phyloP scores from a whole-genome alignment of 768 basidiomycete species.

The Trametes gibbosa region DNA sequence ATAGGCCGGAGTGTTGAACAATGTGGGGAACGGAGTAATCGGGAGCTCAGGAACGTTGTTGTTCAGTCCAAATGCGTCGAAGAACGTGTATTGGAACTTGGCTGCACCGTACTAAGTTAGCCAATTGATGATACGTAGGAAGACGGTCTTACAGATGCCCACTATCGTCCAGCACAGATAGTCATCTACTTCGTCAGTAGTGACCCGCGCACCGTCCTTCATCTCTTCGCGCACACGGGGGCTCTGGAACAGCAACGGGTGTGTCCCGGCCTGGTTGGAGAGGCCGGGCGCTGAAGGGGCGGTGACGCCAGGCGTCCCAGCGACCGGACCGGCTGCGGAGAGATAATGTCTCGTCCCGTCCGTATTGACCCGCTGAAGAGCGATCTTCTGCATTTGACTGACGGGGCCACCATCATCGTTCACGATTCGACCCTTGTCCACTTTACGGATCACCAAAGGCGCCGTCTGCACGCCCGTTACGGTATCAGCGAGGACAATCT shows the following conservation, averaged over 20 bases:
- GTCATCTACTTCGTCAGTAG: slow-evolving; percentile 90
- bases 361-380: slow-evolving; percentile 77
- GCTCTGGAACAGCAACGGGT: slow-evolving; percentile 74
- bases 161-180: slow-evolving; percentile 96
- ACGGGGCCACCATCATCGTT: slow-evolving; percentile 89
- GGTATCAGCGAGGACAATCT: slow-evolving; percentile 81
- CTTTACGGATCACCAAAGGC: slow-evolving; percentile 85
- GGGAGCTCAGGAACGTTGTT: slow-evolving; percentile 72
- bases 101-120: slow-evolving; percentile 42
- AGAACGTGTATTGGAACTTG: slow-evolving; percentile 93
- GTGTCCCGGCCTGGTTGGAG: slow-evolving; percentile 74
- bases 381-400: slow-evolving; percentile 96
- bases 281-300: slow-evolving; percentile 73
- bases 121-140: slow-evolving; percentile 2
- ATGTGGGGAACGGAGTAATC: slow-evolving; percentile 87
- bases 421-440: slow-evolving; percentile 86
- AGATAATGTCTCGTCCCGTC: slow-evolving; percentile 86
- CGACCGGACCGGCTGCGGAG: slow-evolving; percentile 82
- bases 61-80: slow-evolving; percentile 83
- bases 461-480: slow-evolving; percentile 84
- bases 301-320: slow-evolving; percentile 68
- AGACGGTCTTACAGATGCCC: slow-evolving; percentile 73
- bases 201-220: slow-evolving; percentile 69
- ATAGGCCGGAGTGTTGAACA: slow-evolving; percentile 78
- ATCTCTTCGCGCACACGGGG: slow-evolving; percentile 81